Evolutionary conservation across 1,284 basidiomycete genomes (phyloP).

Genomic region (Pascua sp.): DNA sequence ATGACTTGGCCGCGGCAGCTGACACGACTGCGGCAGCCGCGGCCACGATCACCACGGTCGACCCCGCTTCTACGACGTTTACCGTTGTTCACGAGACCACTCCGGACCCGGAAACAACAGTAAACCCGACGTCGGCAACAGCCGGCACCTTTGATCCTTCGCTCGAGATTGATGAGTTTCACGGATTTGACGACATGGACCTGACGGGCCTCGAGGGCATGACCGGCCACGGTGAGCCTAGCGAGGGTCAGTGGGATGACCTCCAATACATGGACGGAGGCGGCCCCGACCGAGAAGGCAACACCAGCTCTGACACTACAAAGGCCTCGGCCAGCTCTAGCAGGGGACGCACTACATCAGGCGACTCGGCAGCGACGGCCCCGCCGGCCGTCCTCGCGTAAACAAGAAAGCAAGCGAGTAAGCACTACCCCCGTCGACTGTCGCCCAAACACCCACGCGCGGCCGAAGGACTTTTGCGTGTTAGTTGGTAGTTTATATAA

Average conservation of each 20-base stretch:
- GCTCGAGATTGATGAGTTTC: slow-evolving; percentile 30
- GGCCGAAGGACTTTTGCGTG: too few relatives aligned
- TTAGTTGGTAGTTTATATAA: too few relatives aligned
- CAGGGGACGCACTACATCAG: too few relatives aligned
- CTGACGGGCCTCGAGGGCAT: slow-evolving; percentile 32
- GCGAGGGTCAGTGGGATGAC: slow-evolving; percentile 35
- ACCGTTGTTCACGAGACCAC: slow-evolving; percentile 13
- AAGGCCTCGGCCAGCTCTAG: too few relatives aligned
- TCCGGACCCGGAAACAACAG: slow-evolving; percentile 10
- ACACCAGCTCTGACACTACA: too few relatives aligned
- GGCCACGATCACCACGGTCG: slow-evolving; percentile 3
- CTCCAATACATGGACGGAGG: slow-evolving; percentile 15
- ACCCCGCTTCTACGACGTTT: slow-evolving; percentile 12
- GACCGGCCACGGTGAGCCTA: slow-evolving; percentile 16
- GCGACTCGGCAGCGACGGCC: too few relatives aligned
- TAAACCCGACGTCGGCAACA: not conserved
- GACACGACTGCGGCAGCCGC: not conserved
- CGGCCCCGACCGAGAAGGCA: too few relatives aligned
- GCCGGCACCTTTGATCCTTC: slow-evolving; percentile 14
- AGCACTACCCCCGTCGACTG: too few relatives aligned
- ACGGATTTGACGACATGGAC: slow-evolving; percentile 41
- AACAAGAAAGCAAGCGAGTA: too few relatives aligned
- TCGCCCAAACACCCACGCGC: too few relatives aligned
- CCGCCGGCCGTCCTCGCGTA: too few relatives aligned
- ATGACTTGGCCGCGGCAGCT: slow-evolving; percentile 1